These are phyloP conservation scores for Lipomyces chichibuensis DNA, from an alignment of 805 yeast genomes.

Conservation along the genomic window DNA sequence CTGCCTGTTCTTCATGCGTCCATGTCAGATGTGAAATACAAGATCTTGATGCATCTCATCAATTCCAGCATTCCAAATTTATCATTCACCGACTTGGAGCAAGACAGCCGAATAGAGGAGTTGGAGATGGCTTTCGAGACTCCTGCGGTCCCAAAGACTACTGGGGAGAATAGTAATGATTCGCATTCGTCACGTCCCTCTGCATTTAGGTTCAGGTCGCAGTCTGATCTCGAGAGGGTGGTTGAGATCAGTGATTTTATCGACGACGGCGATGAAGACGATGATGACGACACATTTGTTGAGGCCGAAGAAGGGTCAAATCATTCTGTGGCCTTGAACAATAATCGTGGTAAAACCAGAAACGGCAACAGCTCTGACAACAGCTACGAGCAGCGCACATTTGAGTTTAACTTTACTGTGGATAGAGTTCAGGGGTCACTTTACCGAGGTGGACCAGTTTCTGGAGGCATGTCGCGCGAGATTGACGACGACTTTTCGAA, in stretches of 20 bases:
- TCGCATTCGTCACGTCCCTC: conserved; percentile 8
- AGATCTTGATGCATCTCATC: conserved; percentile 77
- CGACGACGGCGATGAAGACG: conserved; percentile 37
- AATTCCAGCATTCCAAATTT: conserved; percentile 67
- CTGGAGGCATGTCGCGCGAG: conserved; percentile 51
- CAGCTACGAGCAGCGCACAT: conserved; percentile 55
- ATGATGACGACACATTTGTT: conserved; percentile 34
- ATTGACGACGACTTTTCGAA: conserved; percentile 18
- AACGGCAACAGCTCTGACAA: conserved; percentile 19
- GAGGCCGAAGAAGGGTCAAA: conserved; percentile 25
- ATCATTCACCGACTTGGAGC: conserved; percentile 30
- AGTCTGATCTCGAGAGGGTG: conserved; percentile 3
- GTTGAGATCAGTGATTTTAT: conserved; percentile 17
- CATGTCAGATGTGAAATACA: conserved; percentile 87
- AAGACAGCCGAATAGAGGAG: conserved; percentile 10
- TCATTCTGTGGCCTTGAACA: conserved; percentile 6
- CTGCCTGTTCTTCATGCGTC: conserved; percentile 73
- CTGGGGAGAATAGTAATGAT: neutral
- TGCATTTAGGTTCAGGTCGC: conserved; percentile 13
- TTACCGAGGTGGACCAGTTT: conserved; percentile 55
- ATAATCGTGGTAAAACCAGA: conserved; percentile 13
- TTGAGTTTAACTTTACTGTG: conserved; percentile 75
- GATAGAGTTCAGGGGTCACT: conserved; percentile 64
- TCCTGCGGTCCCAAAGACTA: conserved; percentile 4
- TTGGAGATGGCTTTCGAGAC: conserved; percentile 4